Evolutionary conservation across 352 stramenopile species (phyloP).

Genomic region (Pythium myriotylum): DNA sequence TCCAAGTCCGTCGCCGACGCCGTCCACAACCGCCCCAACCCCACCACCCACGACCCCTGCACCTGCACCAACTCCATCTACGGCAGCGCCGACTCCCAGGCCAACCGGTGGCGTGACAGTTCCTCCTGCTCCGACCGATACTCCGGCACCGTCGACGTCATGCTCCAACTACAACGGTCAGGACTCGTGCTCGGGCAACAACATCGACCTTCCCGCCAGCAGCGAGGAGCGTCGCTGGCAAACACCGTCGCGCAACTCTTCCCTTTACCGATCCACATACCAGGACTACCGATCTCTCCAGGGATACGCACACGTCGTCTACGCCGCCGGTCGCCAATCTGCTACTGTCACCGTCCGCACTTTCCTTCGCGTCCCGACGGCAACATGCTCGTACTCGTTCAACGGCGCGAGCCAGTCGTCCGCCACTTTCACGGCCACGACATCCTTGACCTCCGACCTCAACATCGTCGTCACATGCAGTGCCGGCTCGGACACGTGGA

Average conservation of each 20-base stretch:
- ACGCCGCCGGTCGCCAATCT: slow-evolving; percentile 30
- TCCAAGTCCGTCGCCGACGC: not conserved
- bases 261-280: slow-evolving; percentile 31
- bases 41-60: not conserved
- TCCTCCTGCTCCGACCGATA: not conserved
- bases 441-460: slow-evolving; percentile 33
- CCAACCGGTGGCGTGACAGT: not conserved
- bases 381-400: slow-evolving; percentile 42
- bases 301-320: slow-evolving; percentile 48
- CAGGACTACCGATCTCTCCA: slow-evolving; percentile 43
- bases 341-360: slow-evolving; percentile 46
- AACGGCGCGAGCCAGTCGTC: slow-evolving; percentile 34
- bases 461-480: slow-evolving; percentile 36
- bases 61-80: not conserved
- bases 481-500: slow-evolving; percentile 25
- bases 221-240: slow-evolving; percentile 46
- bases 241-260: slow-evolving; percentile 42
- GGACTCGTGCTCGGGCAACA: slow-evolving; percentile 7
- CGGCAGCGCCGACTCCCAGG: slow-evolving; percentile 12
- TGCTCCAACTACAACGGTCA: slow-evolving; percentile 23
- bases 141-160: slow-evolving; percentile 25
- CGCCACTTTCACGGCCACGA: slow-evolving; percentile 27
- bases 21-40: slow-evolving; percentile 3
- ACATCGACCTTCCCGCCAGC: slow-evolving; percentile 7
- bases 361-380: slow-evolving; percentile 24